Evolutionary conservation across 768 basidiomycete species (phyloP).

Genomic region (Russula griseocarnosa): DNA sequence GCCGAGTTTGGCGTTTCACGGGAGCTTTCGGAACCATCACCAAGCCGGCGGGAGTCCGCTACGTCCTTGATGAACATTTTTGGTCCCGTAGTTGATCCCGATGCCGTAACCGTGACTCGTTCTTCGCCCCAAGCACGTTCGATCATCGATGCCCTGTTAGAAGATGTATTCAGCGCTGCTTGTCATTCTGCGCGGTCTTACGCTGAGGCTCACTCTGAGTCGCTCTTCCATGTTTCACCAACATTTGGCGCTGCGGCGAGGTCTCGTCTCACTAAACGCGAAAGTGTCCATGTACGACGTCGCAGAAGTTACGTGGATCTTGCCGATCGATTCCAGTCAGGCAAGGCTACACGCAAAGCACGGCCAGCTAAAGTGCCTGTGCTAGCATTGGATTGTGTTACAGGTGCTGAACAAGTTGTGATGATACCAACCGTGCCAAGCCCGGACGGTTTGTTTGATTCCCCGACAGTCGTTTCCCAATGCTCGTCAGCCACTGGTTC

Average conservation of each 20-base stretch:
- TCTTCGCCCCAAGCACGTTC: conserved; percentile 60
- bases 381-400: conserved; percentile 16
- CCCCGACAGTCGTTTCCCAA: conserved; percentile 23
- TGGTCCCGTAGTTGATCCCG: conserved; percentile 47
- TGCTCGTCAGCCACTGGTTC: conserved; percentile 24
- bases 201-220: conserved; percentile 58
- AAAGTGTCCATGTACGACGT: conserved; percentile 64
- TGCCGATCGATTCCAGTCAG: conserved; percentile 1
- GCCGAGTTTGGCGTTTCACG: conserved; percentile 7
- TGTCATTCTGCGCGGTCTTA: conserved; percentile 66
- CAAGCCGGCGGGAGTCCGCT: conserved; percentile 54
- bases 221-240: conserved; percentile 58
- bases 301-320: conserved; percentile 45
- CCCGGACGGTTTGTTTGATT: conserved; percentile 22
- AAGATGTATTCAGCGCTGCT: conserved; percentile 75
- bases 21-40: conserved; percentile 19
- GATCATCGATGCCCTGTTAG: conserved; percentile 70
- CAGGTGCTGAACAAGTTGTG: conserved; percentile 5
- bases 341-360: conserved; percentile 2
- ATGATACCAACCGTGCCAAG: conserved; percentile 8
- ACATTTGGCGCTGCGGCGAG: conserved; percentile 55
- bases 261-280: conserved; percentile 57
- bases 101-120: conserved; percentile 61
- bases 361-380: conserved; percentile 7
- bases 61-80: conserved; percentile 61